These are phyloP conservation scores for Kalmanozyma brasiliensis DNA, from an alignment of 1,284 basidiomycete genomes.

Conservation along the genomic window DNA sequence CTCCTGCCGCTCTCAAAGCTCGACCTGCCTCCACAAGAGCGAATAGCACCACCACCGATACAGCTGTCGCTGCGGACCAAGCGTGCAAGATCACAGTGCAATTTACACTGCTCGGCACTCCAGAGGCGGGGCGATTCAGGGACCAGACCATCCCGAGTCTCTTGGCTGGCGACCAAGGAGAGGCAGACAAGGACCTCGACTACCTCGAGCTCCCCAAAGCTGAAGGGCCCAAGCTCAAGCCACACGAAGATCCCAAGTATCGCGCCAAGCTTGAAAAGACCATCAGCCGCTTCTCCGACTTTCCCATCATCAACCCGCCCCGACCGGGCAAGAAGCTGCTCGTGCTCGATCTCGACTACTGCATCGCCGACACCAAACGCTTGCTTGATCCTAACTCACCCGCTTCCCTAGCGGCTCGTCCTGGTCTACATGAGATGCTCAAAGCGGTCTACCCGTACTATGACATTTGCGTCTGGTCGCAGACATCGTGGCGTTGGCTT, in stretches of 20 bases:
- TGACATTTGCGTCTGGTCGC: conserved; percentile 65
- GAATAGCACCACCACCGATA: conserved; percentile 17
- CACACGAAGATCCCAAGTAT: conserved; percentile 39
- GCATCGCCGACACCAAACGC: conserved; percentile 63
- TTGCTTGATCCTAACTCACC: conserved; percentile 79
- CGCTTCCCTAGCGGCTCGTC: conserved; percentile 80
- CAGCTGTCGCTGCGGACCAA: conserved; percentile 17
- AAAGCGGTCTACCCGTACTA: conserved; percentile 62
- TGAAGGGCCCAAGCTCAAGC: conserved; percentile 15
- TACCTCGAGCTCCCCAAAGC: conserved; percentile 30
- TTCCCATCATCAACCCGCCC: conserved; percentile 52
- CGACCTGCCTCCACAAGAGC: conserved; percentile 16
- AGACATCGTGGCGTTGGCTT: conserved; percentile 88
- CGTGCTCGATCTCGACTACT: conserved; percentile 86
- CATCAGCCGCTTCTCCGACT: conserved; percentile 54
- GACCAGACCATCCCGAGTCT: conserved; percentile 73
- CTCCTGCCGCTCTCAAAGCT: conserved; percentile 38
- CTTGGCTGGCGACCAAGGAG: conserved; percentile 20
- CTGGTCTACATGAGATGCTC: conserved; percentile 82
- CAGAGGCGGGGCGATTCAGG: conserved; percentile 69
- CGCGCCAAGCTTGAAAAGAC: conserved; percentile 47
- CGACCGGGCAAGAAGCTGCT: conserved; percentile 73
- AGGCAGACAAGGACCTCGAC: conserved; percentile 37
- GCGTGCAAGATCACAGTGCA: conserved; percentile 42
- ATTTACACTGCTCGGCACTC: conserved; percentile 59